These are phyloP conservation scores for Trichosporon sp. DNA, from an alignment of 1,284 basidiomycete genomes.

Conservation along the genomic window DNA sequence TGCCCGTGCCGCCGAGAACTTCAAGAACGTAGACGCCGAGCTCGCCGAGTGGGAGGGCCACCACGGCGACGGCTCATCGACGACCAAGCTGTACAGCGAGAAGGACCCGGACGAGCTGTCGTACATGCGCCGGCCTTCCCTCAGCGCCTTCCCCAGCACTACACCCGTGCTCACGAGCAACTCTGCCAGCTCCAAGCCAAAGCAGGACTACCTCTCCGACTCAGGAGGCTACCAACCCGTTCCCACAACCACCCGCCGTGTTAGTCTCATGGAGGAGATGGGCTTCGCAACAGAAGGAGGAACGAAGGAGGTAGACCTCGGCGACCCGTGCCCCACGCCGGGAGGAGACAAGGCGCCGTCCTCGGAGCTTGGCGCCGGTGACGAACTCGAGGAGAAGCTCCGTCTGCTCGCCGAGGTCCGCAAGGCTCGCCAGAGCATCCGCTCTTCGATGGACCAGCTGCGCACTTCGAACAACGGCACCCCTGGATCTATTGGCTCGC, in stretches of 20 bases:
- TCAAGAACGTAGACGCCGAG: constrained; percentile 64
- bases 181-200: neutral
- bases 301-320: neutral
- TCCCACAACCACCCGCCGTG: constrained; percentile 12
- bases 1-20: constrained; percentile 63
- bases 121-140: neutral
- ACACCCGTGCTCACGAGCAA: neutral
- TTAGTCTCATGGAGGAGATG: constrained; percentile 15
- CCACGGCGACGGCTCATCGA: constrained; percentile 52
- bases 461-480: constrained; percentile 10
- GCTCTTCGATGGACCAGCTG: constrained; percentile 36
- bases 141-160: neutral
- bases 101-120: neutral
- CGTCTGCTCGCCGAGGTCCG: constrained; percentile 42
- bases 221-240: neutral
- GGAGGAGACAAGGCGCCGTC: neutral
- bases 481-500: neutral
- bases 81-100: neutral
- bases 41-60: constrained; percentile 80
- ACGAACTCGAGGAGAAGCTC: constrained; percentile 37
- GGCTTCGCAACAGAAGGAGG: neutral
- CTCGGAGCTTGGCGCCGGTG: constrained; percentile 12
- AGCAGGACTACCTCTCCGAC: neutral
- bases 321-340: neutral
- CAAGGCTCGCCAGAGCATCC: constrained; percentile 34